Percentiles rank a stretch among this genome's conserved stretches.
These are phyloP conservation scores for Citrus mangshanensis DNA, from an alignment of 345 rosid species.

Conservation along the genomic window DNA sequence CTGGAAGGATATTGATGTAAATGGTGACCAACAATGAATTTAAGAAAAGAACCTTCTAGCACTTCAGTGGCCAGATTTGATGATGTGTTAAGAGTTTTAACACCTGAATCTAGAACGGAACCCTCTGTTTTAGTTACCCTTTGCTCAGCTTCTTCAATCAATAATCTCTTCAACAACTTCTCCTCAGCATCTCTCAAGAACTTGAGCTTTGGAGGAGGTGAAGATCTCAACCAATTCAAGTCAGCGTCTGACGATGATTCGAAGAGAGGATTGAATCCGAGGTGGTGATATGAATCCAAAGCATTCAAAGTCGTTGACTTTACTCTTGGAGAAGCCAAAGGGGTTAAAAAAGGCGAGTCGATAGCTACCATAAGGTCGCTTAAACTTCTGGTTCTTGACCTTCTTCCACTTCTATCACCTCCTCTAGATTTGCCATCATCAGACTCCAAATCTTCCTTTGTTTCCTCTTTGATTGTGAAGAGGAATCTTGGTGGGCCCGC, in stretches of 20 bases:
- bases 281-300: conserved; percentile 43
- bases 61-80: conserved; percentile 9
- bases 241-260: conserved; percentile 64
- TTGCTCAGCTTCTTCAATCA: conserved; percentile 56
- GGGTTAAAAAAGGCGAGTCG: conserved; percentile 58
- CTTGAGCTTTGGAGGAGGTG: conserved; percentile 97
- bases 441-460: conserved; percentile 93
- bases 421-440: conserved; percentile 71
- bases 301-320: conserved; percentile 45
- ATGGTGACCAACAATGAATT: conserved; percentile 44
- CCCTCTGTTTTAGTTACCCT: conserved; percentile 20
- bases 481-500: conserved; percentile 84
- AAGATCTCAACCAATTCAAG: conserved; percentile 45
- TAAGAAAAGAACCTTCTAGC: conserved; percentile 51
- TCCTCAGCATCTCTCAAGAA: conserved; percentile 95
- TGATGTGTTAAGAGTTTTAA: conserved; percentile 16
- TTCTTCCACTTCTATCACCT: conserved; percentile 44
- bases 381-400: conserved; percentile 74
- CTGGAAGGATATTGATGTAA: conserved; percentile 36
- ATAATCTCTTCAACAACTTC: conserved; percentile 51
- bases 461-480: conserved; percentile 94
- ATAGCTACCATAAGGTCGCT: conserved; percentile 53
- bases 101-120: conserved; percentile 26
- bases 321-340: conserved; percentile 66
- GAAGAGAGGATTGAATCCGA: conserved; percentile 82